Base-by-base conservation (phyloP, 768 basidiomycete genomes). In the Rhodotorula babjevae region DNA sequence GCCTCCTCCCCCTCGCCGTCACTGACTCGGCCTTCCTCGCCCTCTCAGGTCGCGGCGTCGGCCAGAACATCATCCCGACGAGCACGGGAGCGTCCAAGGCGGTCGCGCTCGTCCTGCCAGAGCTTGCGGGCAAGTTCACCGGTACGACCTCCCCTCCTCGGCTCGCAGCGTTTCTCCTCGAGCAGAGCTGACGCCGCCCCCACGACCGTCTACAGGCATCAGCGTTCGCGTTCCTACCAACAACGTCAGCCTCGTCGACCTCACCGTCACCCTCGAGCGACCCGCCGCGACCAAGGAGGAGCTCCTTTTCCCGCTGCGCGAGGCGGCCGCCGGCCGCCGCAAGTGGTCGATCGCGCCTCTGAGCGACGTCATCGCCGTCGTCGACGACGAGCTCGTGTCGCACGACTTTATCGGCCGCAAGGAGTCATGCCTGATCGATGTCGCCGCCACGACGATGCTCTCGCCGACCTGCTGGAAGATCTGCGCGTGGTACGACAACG, bases 201-300 rank as follows among this genome's bases (percentile, higher is more conserved):
- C 15, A 19, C 3, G 12, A 7, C 44, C 44, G 44, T 3, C 6
- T 7, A 46, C 50, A 80, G 81, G 81, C 52, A 80, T 82, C 53
- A 80, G 80, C 19, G 74, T 82, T 53, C 78, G 81, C n/a, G 81
- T 82, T 0, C 81, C 81, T 6, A 78, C 80, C 27, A 80, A 78
- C 58, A 82, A 82, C 72, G 81, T 81, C 36, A 79, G 79, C 19
- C 78, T 81, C 25, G 80, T 82, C 61, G 81, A 82, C 73, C 75
- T 82, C 5, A 81, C 81, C 15, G 80, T 82, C 42, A 74, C 69
- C 3, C 76, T 82, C 61, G 61, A 64, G 9, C 74, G 72, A 7
- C 79, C 80, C 18, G 79, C 78, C 46, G 58, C 69, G n/a, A 74
- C 73, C 11, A 80, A 79, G 62, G 80, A 80, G 33, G 79, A 76